Evolutionary conservation across 768 basidiomycete genomes (phyloP).

Genomic region (Phylloporus sp.): DNA sequence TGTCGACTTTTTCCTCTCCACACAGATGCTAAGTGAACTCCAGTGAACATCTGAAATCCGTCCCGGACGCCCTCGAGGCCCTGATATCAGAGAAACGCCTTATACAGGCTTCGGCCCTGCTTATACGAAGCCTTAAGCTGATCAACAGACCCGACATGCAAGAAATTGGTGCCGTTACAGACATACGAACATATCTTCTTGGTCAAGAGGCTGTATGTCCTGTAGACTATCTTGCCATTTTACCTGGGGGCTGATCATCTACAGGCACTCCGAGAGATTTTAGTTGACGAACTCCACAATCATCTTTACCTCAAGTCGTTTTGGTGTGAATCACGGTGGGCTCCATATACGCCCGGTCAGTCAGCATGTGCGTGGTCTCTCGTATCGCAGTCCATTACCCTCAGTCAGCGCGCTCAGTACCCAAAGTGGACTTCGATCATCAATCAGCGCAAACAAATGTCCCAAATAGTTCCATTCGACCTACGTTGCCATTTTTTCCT

Average conservation of each 20-base stretch:
- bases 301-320: slow-evolving; percentile 97
- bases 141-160: slow-evolving; percentile 91
- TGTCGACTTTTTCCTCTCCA: slow-evolving; percentile 25
- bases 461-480: slow-evolving; percentile 18
- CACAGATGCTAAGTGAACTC: slow-evolving; percentile 15
- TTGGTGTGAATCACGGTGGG: slow-evolving; percentile 94
- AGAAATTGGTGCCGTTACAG: slow-evolving; percentile 92
- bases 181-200: slow-evolving; percentile 77
- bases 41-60: slow-evolving; percentile 84
- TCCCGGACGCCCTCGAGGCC: slow-evolving; percentile 89
- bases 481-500: slow-evolving; percentile 35
- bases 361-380: slow-evolving; percentile 51
- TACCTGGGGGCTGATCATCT: slow-evolving; percentile 7
- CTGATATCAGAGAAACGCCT: slow-evolving; percentile 95
- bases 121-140: slow-evolving; percentile 82
- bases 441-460: slow-evolving; percentile 31
- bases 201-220: slow-evolving; percentile 78
- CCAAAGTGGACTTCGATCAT: slow-evolving; percentile 59
- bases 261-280: slow-evolving; percentile 86
- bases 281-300: slow-evolving; percentile 92
- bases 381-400: slow-evolving; percentile 1
- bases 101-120: slow-evolving; percentile 79
- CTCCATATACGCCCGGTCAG: slow-evolving; percentile 76
- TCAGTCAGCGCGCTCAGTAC: slow-evolving; percentile 41
- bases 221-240: not conserved